phyloP scores from a whole-genome alignment of 1,139 yeast species.

The Hemisphaericaspora xylofermentans region DNA sequence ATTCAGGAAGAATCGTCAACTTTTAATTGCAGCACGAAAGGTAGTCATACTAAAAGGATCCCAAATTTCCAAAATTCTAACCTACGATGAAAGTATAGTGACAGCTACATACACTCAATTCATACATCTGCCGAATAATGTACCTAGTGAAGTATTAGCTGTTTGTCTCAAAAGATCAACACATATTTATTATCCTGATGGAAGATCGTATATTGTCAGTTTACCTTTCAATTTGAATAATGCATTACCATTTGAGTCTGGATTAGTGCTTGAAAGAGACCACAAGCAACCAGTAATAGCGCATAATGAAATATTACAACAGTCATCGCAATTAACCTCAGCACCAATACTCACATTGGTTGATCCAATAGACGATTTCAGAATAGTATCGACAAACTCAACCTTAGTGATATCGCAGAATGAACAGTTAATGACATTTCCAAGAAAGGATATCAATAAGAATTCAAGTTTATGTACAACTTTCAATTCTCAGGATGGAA shows the following conservation, averaged over 20 bases:
- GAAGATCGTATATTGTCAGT: constrained; percentile 56
- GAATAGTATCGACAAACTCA: constrained; percentile 67
- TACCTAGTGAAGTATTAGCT: constrained; percentile 26
- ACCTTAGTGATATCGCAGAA: constrained; percentile 60
- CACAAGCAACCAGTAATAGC: constrained; percentile 13
- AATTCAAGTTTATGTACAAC: constrained; percentile 51
- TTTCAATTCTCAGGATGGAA: constrained; percentile 43
- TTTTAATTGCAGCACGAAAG: constrained; percentile 23
- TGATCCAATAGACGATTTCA: constrained; percentile 70
- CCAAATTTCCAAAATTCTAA: constrained; percentile 39
- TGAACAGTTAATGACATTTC: constrained; percentile 58
- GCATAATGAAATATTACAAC: background rate
- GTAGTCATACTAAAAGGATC: constrained; percentile 19
- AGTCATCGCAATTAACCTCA: constrained; percentile 19
- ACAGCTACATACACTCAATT: constrained; percentile 52
- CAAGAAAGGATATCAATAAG: constrained; percentile 34
- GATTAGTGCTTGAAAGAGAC: constrained; percentile 60
- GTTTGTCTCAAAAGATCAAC: constrained; percentile 53
- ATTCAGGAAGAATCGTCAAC: constrained; percentile 31
- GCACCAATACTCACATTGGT: constrained; percentile 59
- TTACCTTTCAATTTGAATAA: constrained; percentile 60
- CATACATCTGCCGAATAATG: constrained; percentile 8
- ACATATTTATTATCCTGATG: constrained; percentile 57
- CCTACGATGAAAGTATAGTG: constrained; percentile 47
- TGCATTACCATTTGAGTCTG: constrained; percentile 62